Percentiles rank a stretch among this genome's conserved stretches.
phyloP scores from a whole-genome alignment of 2,329 filamentous ascomycete genomes.

The Xenoacremonium recifei region DNA sequence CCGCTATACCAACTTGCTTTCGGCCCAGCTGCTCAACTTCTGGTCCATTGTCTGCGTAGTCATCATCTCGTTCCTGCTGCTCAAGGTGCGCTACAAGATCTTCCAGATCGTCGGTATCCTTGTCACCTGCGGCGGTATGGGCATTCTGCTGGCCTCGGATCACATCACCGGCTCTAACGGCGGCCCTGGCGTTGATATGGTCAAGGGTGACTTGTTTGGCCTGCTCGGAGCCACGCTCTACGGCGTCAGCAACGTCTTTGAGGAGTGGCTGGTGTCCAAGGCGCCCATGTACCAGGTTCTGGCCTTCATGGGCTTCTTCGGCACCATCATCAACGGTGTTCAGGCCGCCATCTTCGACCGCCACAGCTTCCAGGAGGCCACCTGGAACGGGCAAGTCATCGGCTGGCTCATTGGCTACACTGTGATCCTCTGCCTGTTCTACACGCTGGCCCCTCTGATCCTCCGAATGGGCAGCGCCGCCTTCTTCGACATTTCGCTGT shows the following conservation, averaged over 20 bases:
- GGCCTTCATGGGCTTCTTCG: conserved; percentile 85
- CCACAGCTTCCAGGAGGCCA: conserved; percentile 60
- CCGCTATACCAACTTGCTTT: conserved; percentile 86
- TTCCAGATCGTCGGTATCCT: conserved; percentile 85
- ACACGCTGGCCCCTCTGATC: conserved; percentile 80
- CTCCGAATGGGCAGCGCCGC: conserved; percentile 88
- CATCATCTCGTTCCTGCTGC: conserved; percentile 74
- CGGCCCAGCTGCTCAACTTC: conserved; percentile 95
- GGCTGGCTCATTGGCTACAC: conserved; percentile 93
- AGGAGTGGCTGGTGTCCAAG: conserved; percentile 90
- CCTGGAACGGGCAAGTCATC: conserved; percentile 66
- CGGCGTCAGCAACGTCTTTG: conserved; percentile 84
- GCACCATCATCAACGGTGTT: conserved; percentile 84
- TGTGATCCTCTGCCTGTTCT: conserved; percentile 78
- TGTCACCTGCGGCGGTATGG: conserved; percentile 87
- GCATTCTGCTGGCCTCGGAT: conserved; percentile 82
- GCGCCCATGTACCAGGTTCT: conserved; percentile 90
- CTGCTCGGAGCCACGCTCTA: conserved; percentile 88
- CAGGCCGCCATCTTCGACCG: conserved; percentile 94
- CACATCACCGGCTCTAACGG: conserved; percentile 76
- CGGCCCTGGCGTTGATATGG: conserved; percentile 63
- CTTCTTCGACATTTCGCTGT: conserved; percentile 93
- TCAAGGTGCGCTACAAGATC: conserved; percentile 85
- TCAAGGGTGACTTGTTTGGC: conserved; percentile 93
- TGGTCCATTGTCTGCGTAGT: conserved; percentile 97